Base-by-base conservation (phyloP, 768 basidiomycete species). In the Termitomyces sp. region DNA sequence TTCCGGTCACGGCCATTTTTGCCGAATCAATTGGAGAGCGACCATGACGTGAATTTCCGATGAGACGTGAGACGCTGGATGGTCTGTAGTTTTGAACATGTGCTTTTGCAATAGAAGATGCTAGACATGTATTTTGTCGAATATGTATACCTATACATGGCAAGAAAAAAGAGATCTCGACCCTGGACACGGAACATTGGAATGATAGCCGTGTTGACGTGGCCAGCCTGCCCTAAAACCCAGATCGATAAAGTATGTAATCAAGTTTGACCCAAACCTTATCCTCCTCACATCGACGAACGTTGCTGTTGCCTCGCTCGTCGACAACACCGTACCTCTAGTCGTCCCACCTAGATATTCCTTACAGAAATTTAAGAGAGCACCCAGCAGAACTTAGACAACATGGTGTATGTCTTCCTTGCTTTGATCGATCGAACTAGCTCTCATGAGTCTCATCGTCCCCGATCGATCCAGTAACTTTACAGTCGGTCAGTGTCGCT, bases 361-460 rank as follows among this genome's bases (percentile, higher is more conserved):
- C 55, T 49, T 53, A 44, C 43, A 53, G 33, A 58, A 56, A 57
- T 64, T 64, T 68, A 62, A 64, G 64, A 65, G 55, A 47, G 63
- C 57, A 63, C 60, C 58, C 57, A 55, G 58, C 66, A 78, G 76
- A 77, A 69, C 65, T 69, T 79, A 84, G 78, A 72, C 80, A 81
- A 69, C 79, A 93, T 93, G 91, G 91, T 93, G 91, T 93, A 83
- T 71, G 91, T 87, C 42, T 54, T 61, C 30, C 26, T 48, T 45
- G 52, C 51, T 33, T 58, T 49, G 49, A 48, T 53, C n/a, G 58
- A 24, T 40, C 43, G 59, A 56, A 57, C 61, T 50, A 40, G 62
- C 62, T 44, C 73, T 76, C n/a, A n/a, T n/a, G n/a, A n/a, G n/a
- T n/a, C n/a, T n/a, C 60, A 76, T 70, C 67, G 54, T 60, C 66